Evolutionary conservation across 768 basidiomycete genomes (phyloP).

Genomic region (Clitopilus hobsonii): DNA sequence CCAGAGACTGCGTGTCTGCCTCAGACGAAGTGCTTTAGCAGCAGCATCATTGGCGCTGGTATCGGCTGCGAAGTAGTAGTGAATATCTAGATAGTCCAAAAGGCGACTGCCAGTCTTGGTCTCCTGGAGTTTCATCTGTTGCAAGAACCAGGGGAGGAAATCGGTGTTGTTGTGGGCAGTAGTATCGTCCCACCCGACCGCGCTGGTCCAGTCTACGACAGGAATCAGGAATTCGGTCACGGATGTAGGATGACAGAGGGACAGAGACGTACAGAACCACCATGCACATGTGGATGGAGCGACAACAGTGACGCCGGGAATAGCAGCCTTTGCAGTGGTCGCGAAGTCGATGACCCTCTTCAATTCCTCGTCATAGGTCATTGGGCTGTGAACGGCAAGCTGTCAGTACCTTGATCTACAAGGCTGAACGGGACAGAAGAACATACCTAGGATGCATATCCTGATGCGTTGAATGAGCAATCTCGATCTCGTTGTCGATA

Average conservation of each 20-base stretch:
- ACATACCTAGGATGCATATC: slow-evolving; percentile 50
- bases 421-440: background rate
- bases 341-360: slow-evolving; percentile 37
- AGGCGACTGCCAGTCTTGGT: slow-evolving; percentile 32
- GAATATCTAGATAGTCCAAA: slow-evolving; percentile 51
- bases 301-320: slow-evolving; percentile 38
- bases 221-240: background rate
- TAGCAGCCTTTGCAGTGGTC: slow-evolving; percentile 35
- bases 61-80: slow-evolving; percentile 51
- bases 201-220: slow-evolving; percentile 46
- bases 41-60: slow-evolving; percentile 47
- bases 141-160: slow-evolving; percentile 54
- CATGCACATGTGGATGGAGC: slow-evolving; percentile 44
- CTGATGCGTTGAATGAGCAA: slow-evolving; percentile 46
- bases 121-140: slow-evolving; percentile 38
- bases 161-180: slow-evolving; percentile 47
- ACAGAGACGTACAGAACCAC: slow-evolving; percentile 35
- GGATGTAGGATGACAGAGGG: background rate
- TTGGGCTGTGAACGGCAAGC: slow-evolving; percentile 21
- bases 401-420: background rate
- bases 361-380: slow-evolving; percentile 50
- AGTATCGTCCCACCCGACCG: slow-evolving; percentile 41
- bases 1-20: slow-evolving; percentile 48
- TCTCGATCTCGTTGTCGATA: slow-evolving; percentile 57
- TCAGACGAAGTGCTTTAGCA: slow-evolving; percentile 44